A percentile compares a stretch with the other conserved stretches of the same genome.
phyloP scores from a whole-genome alignment of 2,329 filamentous ascomycete species.

The Lithohypha guttulata region DNA sequence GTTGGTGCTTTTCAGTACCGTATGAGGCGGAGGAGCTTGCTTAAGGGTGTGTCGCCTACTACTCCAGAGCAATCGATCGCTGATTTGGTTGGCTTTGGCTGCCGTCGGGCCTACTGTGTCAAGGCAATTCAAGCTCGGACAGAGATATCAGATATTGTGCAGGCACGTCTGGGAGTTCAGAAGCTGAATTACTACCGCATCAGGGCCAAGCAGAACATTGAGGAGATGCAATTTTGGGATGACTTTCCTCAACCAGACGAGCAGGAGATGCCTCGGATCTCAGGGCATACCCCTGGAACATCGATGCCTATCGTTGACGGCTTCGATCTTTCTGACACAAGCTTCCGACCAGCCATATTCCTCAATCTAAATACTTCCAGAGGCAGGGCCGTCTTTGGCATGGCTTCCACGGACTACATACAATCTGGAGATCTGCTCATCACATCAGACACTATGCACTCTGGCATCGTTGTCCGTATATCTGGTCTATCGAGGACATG shows the following conservation, averaged over 20 bases:
- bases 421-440: constrained; percentile 2
- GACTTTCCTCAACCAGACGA: constrained; percentile 1
- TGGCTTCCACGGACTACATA: constrained; percentile 3
- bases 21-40: background rate
- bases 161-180: constrained; percentile 5
- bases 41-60: background rate
- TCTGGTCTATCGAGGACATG: constrained; percentile 4
- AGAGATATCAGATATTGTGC: constrained; percentile 7
- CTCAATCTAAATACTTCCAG: constrained; percentile 1
- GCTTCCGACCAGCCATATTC: constrained; percentile 6
- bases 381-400: constrained; percentile 1
- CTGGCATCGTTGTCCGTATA: constrained; percentile 3
- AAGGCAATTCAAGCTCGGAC: constrained; percentile 2
- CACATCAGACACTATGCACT: background rate
- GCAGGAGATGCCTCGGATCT: background rate
- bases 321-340: constrained; percentile 7
- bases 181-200: constrained; percentile 4
- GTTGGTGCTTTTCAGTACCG: constrained; percentile 5
- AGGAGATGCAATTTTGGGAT: constrained; percentile 4
- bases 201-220: constrained; percentile 1
- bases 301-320: constrained; percentile 9
- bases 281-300: constrained; percentile 3
- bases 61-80: background rate
- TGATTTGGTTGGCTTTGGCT: background rate
- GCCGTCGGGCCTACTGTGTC: constrained; percentile 4